phyloP scores from a whole-genome alignment of 148 eudicot species.

The Nepenthes gracilis region DNA sequence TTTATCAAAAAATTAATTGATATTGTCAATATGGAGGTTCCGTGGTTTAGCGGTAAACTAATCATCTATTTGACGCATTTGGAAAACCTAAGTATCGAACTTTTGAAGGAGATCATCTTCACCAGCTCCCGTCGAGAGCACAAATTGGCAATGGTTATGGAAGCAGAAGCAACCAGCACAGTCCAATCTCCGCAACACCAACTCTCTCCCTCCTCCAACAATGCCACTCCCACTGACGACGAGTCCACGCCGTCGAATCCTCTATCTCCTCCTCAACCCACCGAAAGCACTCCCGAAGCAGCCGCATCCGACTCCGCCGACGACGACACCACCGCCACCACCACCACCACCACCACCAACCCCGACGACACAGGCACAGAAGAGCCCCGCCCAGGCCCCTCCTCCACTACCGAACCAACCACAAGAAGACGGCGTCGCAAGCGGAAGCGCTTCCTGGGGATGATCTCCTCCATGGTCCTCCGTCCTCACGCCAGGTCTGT shows the following conservation, averaged over 20 bases:
- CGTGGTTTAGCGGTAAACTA: too few species aligned
- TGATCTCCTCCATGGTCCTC: slow-evolving; percentile 50
- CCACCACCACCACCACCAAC: slow-evolving; percentile 11
- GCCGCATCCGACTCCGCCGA: slow-evolving; percentile 9
- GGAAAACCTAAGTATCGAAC: too few species aligned
- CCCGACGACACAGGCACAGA: not conserved
- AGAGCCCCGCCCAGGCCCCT: slow-evolving; percentile 10
- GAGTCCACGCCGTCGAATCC: slow-evolving; percentile 28
- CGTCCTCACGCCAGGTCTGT: slow-evolving; percentile 35
- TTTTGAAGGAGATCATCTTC: too few species aligned
- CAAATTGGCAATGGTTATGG: too few species aligned
- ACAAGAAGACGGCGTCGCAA: slow-evolving; percentile 58
- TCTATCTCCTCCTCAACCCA: slow-evolving; percentile 15
- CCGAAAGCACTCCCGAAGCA: not conserved
- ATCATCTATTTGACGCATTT: too few species aligned
- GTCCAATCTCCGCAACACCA: too few species aligned
- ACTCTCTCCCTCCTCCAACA: slow-evolving; percentile 2
- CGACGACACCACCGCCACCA: slow-evolving; percentile 19
- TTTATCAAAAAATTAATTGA: too few species aligned
- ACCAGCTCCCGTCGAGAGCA: too few species aligned
- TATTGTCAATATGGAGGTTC: too few species aligned
- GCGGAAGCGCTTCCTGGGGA: slow-evolving; percentile 60
- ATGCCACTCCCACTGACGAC: slow-evolving; percentile 16
- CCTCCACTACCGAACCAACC: slow-evolving; percentile 2
- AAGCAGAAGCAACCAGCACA: too few species aligned